Conservation (phyloP, 2,329 filamentous ascomycete species). For the Ascochyta fabae region DNA sequence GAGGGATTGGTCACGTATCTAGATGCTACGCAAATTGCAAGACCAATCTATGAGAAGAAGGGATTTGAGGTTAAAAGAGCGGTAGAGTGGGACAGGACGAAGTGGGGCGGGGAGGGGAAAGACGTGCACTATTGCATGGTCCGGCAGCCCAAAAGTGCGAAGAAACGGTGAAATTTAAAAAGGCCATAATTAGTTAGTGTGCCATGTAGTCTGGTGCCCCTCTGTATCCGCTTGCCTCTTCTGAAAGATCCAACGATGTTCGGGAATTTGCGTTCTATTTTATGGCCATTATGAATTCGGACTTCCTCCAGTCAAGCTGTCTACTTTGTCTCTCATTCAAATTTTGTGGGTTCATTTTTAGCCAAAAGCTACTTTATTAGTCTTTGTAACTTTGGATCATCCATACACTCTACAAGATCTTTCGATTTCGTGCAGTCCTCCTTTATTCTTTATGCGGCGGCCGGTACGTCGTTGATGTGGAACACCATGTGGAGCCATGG, state of each 20-base stretch:
- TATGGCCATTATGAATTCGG: too few species aligned
- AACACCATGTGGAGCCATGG: background rate
- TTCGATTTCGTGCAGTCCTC: too few species aligned
- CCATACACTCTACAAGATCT: too few species aligned
- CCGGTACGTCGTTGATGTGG: background rate
- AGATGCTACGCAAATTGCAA: constrained; percentile 48
- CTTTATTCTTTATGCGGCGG: background rate
- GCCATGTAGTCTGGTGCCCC: background rate
- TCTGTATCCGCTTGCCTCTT: background rate
- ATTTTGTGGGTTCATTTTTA: too few species aligned
- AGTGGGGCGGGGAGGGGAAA: constrained; percentile 38
- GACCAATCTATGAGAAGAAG: constrained; percentile 48
- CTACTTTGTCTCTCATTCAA: too few species aligned
- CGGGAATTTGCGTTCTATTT: too few species aligned
- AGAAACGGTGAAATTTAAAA: background rate
- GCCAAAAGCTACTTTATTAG: too few species aligned
- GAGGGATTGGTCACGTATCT: constrained; percentile 49
- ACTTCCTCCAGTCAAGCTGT: too few species aligned
- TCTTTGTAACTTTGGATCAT: too few species aligned
- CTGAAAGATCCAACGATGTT: too few species aligned
- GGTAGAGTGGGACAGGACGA: constrained; percentile 32
- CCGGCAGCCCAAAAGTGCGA: constrained; percentile 2
- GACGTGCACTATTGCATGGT: constrained; percentile 44
- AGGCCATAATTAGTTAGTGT: background rate
- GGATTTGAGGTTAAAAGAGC: constrained; percentile 33